phyloP scores from a whole-genome alignment of 345 rosid genomes.

The Litchi chinensis region DNA sequence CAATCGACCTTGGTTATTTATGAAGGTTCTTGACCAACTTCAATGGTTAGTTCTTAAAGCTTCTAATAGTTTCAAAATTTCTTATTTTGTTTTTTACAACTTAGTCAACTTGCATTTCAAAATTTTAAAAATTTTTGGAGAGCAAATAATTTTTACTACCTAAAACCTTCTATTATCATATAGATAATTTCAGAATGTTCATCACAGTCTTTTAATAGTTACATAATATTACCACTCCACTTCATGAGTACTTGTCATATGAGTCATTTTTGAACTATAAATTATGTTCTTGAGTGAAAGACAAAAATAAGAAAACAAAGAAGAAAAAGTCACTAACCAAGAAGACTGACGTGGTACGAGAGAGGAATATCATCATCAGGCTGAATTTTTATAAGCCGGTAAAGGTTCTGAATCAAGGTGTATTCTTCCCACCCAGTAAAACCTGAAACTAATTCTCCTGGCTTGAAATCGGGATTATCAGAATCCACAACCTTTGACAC shows the following conservation, averaged over 20 bases:
- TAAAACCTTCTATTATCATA: too few relatives aligned
- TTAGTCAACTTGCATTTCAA: too few relatives aligned
- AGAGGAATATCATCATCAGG: constrained; percentile 52
- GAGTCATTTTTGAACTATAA: too few relatives aligned
- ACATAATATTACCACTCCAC: not conserved
- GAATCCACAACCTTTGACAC: constrained; percentile 69
- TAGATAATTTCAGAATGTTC: too few relatives aligned
- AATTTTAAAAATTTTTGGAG: too few relatives aligned
- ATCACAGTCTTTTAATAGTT: too few relatives aligned
- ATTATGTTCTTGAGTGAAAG: not conserved
- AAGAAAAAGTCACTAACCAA: constrained; percentile 41
- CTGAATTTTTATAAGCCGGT: constrained; percentile 55
- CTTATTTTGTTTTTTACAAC: too few relatives aligned
- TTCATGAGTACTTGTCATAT: not conserved
- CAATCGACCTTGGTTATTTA: too few relatives aligned
- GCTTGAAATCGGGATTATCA: constrained; percentile 48
- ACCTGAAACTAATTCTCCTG: constrained; percentile 63
- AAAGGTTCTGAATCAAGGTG: constrained; percentile 46
- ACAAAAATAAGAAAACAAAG: not conserved
- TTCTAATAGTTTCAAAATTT: too few relatives aligned
- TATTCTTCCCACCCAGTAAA: constrained; percentile 80
- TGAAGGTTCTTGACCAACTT: too few relatives aligned
- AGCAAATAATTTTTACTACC: too few relatives aligned
- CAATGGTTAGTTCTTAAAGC: too few relatives aligned
- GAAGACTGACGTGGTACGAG: constrained; percentile 73